phyloP scores from a whole-genome alignment of 768 basidiomycete species.

The Rhizopogon vinicolor region DNA sequence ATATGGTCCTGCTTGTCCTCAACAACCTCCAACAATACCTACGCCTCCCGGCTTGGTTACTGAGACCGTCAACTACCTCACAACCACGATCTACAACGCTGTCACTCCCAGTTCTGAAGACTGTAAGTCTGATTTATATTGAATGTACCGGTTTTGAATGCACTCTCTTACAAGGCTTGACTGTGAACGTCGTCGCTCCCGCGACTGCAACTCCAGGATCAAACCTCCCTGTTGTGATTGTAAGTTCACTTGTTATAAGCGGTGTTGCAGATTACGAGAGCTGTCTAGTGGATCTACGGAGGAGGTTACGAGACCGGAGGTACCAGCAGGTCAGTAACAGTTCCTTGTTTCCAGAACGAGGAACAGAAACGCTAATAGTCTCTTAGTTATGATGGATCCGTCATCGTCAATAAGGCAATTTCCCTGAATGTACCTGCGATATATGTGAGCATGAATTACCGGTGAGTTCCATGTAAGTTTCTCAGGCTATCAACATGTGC shows the following conservation, averaged over 20 bases:
- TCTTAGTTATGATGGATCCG: slow-evolving; percentile 10
- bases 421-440: slow-evolving; percentile 28
- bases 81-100: slow-evolving; percentile 23
- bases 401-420: slow-evolving; percentile 30
- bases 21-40: slow-evolving; percentile 20
- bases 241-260: slow-evolving; percentile 22
- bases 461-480: too few relatives aligned
- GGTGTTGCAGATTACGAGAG: neutral
- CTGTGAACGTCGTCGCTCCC: slow-evolving; percentile 49
- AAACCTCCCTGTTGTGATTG: slow-evolving; percentile 51
- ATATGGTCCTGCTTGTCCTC: slow-evolving; percentile 35
- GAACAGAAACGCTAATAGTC: neutral
- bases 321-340: slow-evolving; percentile 5
- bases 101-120: slow-evolving; percentile 38
- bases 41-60: slow-evolving; percentile 8
- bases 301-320: slow-evolving; percentile 32
- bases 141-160: neutral
- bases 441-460: slow-evolving; percentile 36
- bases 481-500: neutral
- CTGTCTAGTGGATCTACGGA: slow-evolving; percentile 29
- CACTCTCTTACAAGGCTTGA: slow-evolving; percentile 32
- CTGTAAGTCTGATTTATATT: slow-evolving; percentile 30
- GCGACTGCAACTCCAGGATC: slow-evolving; percentile 31
- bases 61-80: slow-evolving; percentile 14
- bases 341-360: neutral